Base-by-base conservation (phyloP, 2,329 filamentous ascomycete species). In the Trichoderma hamatum region DNA sequence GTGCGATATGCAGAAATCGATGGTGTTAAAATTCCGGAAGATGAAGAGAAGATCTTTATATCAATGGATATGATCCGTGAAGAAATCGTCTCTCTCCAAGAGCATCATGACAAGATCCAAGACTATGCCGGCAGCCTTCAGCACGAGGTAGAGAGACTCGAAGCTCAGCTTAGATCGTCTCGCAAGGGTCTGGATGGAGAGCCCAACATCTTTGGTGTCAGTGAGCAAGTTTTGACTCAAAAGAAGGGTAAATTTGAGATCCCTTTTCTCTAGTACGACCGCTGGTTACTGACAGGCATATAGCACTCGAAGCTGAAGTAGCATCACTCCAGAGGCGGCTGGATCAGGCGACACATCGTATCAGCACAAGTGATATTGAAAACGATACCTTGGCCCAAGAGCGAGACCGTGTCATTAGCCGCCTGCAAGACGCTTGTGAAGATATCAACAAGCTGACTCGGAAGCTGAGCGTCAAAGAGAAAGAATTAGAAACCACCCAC, bases 391-490 rank as follows among this genome's bases (percentile, higher is more conserved):
- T 91, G 52, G 83, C 84, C 3, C 83, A 86, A 34, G 90, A 92
- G 77, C 85, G 89, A 34, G 89, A 92, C 72, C 87, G 88, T 58
- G 85, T 90, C 46, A 82, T 90, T 60, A 84, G 84, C 63, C 89
- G 90, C 73, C 82, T 90, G 6, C 86, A 86, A 32, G 83, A 88
- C 62, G 88, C 88, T 5, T 89, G 86, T 51, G 82, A 85, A 58
- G 87, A 86, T 39, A 86, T 87, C 72, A 86, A 83, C 72, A 82
- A 83, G 69, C 79, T 83, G 30, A 83, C 82, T 43, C 77, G 80
- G 24, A 82, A 82, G 72, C 73, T 84, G 19, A 81, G 78, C 62
- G 73, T 75, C 26, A 81, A 79, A 66, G 79, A 82, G 67, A 82
- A 80, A 70, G 81, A 83, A 67, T 72, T 84, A 10, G 80, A 81